Evolutionary conservation across 768 basidiomycete species (phyloP).

Genomic region (Psilocybe subaeruginosa): DNA sequence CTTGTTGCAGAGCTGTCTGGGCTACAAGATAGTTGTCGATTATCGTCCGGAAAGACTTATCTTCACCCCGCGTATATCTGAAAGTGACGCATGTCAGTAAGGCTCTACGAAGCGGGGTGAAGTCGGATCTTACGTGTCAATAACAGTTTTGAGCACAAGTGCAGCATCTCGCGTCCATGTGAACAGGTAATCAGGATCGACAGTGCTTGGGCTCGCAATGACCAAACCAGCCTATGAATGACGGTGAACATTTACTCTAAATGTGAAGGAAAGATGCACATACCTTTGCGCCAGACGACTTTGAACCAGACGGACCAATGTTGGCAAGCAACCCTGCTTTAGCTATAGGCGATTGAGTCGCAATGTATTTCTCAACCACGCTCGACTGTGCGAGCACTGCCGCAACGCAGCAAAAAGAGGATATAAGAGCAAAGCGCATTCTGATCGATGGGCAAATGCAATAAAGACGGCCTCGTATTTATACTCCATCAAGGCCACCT

Average conservation of each 20-base stretch:
- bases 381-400: slow-evolving; percentile 27
- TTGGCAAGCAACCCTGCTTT: slow-evolving; percentile 71
- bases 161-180: slow-evolving; percentile 81
- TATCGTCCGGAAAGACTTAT: slow-evolving; percentile 46
- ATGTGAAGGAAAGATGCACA: slow-evolving; percentile 1
- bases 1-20: slow-evolving; percentile 61
- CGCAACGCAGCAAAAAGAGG: slow-evolving; percentile 27
- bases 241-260: slow-evolving; percentile 9
- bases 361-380: slow-evolving; percentile 54
- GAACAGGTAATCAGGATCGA: slow-evolving; percentile 65
- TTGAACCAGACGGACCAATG: slow-evolving; percentile 62
- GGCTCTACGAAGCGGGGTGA: slow-evolving; percentile 11
- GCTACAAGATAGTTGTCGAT: slow-evolving; percentile 65
- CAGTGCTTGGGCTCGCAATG: slow-evolving; percentile 57
- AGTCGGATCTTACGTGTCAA: slow-evolving; percentile 42
- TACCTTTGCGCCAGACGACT: slow-evolving; percentile 57
- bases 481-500: background rate
- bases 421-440: slow-evolving; percentile 36
- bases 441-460: background rate
- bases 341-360: slow-evolving; percentile 59
- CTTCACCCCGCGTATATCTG: slow-evolving; percentile 54
- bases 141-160: slow-evolving; percentile 65
- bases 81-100: slow-evolving; percentile 38
- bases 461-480: background rate
- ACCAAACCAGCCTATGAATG: slow-evolving; percentile 55